A percentile compares a stretch with the other conserved stretches of the same genome.
Conservation (phyloP, 2,329 filamentous ascomycete species). For the Aspergillus sp. region DNA sequence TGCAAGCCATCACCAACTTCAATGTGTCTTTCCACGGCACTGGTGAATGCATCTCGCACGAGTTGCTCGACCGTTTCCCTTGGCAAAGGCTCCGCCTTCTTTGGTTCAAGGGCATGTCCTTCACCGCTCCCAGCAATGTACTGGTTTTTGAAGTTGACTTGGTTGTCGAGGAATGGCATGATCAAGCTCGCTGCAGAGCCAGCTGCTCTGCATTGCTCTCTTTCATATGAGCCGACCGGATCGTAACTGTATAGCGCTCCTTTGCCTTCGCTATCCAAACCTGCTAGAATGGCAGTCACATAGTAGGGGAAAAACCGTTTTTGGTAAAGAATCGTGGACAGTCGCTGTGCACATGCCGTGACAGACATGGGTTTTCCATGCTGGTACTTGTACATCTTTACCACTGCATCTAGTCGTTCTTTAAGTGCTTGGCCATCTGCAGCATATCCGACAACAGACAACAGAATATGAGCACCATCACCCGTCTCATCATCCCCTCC, state of each 20-base stretch:
- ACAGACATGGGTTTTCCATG: slow-evolving; percentile 96
- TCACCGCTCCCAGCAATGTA: slow-evolving; percentile 81
- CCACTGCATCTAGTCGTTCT: slow-evolving; percentile 87
- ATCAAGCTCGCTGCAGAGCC: slow-evolving; percentile 91
- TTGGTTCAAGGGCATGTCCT: slow-evolving; percentile 70
- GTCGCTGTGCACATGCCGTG: slow-evolving; percentile 86
- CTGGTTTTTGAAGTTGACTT: slow-evolving; percentile 99
- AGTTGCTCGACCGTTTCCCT: slow-evolving; percentile 73
- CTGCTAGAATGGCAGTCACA: slow-evolving; percentile 87
- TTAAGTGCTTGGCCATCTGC: slow-evolving; percentile 92
- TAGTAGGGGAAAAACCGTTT: slow-evolving; percentile 99
- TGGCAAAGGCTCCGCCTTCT: slow-evolving; percentile 59
- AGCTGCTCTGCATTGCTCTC: slow-evolving; percentile 90
- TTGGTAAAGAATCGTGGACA: slow-evolving; percentile 91
- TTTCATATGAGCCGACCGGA: slow-evolving; percentile 94
- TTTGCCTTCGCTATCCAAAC: slow-evolving; percentile 88
- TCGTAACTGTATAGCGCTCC: slow-evolving; percentile 97
- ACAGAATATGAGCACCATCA: slow-evolving; percentile 76
- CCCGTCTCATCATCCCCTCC: slow-evolving; percentile 84
- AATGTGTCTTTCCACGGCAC: slow-evolving; percentile 96
- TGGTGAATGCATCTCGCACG: slow-evolving; percentile 96
- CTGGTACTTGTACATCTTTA: slow-evolving; percentile 99
- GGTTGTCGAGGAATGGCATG: slow-evolving; percentile 98
- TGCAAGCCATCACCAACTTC: slow-evolving; percentile 96
- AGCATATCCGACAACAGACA: slow-evolving; percentile 93